Percentiles rank a stretch among this genome's conserved stretches.
phyloP scores from a whole-genome alignment of 2,329 filamentous ascomycete species.

The Coniochaeta sp. region DNA sequence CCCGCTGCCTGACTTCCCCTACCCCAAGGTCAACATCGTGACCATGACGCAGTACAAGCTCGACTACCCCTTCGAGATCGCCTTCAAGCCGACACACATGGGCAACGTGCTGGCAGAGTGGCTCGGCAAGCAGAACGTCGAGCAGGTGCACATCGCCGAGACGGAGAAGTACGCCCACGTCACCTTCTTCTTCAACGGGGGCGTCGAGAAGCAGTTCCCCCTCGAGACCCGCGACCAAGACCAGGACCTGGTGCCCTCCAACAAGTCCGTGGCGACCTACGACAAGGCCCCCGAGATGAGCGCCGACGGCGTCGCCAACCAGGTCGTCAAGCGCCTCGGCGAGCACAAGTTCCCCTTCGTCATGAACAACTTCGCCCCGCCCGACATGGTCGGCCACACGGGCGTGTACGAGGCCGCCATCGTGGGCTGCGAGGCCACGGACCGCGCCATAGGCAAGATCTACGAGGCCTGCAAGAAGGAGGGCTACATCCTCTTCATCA shows the following conservation, averaged over 20 bases:
- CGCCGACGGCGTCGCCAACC: conserved; percentile 79
- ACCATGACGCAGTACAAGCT: conserved; percentile 99
- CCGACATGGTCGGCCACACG: conserved; percentile 99
- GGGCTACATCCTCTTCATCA: conserved; percentile 91
- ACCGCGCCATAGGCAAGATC: conserved; percentile 88
- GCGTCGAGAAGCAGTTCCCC: conserved; percentile 92
- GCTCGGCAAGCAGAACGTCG: conserved; percentile 78
- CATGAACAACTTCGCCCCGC: conserved; percentile 99
- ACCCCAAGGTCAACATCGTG: conserved; percentile 83
- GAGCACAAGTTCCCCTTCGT: conserved; percentile 89
- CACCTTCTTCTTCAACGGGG: conserved; percentile 99
- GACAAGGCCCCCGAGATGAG: conserved; percentile 95
- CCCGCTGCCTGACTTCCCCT: conserved; percentile 82
- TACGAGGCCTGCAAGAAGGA: conserved; percentile 91
- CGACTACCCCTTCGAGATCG: conserved; percentile 85
- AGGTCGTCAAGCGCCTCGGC: conserved; percentile 77
- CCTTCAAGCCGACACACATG: conserved; percentile 93
- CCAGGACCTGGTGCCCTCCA: conserved; percentile 74
- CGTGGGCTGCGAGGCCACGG: conserved; percentile 72
- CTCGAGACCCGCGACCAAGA: conserved; percentile 83
- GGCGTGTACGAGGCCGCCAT: conserved; percentile 95
- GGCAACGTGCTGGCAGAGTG: conserved; percentile 97
- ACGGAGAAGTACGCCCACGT: conserved; percentile 99
- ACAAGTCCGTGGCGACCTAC: conserved; percentile 86
- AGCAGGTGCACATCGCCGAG: conserved; percentile 95